phyloP scores from a whole-genome alignment of 2,329 filamentous ascomycete species.

The Alternaria dauci region DNA sequence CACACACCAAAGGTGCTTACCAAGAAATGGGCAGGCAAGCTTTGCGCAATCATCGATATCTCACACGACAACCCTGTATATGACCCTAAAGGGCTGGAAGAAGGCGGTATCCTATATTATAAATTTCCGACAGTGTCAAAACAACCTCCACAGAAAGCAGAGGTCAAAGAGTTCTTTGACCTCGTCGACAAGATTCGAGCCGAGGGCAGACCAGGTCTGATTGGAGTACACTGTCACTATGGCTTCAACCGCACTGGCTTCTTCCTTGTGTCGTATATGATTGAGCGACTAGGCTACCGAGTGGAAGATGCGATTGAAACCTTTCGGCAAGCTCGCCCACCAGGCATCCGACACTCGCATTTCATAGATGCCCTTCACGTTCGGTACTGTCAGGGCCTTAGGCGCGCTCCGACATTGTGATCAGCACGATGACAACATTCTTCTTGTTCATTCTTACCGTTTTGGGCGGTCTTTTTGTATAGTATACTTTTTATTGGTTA shows the following conservation, averaged over 20 bases:
- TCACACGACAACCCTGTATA: conserved; percentile 91
- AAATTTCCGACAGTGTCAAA: conserved; percentile 95
- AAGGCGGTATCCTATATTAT: conserved; percentile 62
- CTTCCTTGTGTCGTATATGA: conserved; percentile 88
- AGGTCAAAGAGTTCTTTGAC: conserved; percentile 67
- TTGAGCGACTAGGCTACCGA: conserved; percentile 76
- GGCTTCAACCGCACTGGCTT: conserved; percentile 95
- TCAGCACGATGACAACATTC: not conserved
- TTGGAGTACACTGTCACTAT: conserved; percentile 94
- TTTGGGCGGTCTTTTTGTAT: conserved; percentile 4
- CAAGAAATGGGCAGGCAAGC: conserved; percentile 68
- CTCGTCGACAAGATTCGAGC: conserved; percentile 61
- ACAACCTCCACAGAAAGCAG: conserved; percentile 74
- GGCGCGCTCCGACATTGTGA: conserved; percentile 42
- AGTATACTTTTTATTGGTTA: conserved; percentile 6
- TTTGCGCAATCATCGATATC: conserved; percentile 87
- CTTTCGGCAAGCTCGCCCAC: conserved; percentile 76
- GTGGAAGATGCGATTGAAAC: conserved; percentile 80
- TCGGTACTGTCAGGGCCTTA: conserved; percentile 69
- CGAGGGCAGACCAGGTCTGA: conserved; percentile 52
- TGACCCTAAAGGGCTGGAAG: conserved; percentile 67
- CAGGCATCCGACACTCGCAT: conserved; percentile 88
- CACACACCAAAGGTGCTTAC: conserved; percentile 81
- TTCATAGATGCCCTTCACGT: conserved; percentile 87
- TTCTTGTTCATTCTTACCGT: not conserved